phyloP scores from a whole-genome alignment of 2,329 filamentous ascomycete species.

The Exophiala spinifera region DNA sequence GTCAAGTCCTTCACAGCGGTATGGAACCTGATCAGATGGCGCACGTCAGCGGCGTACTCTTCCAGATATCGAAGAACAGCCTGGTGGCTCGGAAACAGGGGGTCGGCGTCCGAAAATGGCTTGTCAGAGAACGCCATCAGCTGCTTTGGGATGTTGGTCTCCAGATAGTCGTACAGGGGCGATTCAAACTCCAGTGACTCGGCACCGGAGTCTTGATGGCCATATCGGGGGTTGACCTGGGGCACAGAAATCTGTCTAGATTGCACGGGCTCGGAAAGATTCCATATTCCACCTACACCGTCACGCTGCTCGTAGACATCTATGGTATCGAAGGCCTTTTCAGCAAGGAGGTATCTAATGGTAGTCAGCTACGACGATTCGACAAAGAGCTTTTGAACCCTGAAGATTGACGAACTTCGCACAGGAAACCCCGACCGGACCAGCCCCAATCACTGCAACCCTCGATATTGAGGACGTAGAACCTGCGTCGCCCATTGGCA shows the following conservation, averaged over 20 bases:
- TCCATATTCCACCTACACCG: conserved; percentile 80
- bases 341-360: conserved; percentile 66
- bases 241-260: conserved; percentile 62
- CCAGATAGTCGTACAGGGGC: conserved; percentile 75
- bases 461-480: conserved; percentile 8
- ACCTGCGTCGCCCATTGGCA: conserved; percentile 6
- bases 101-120: conserved; percentile 60
- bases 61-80: conserved; percentile 72
- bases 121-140: conserved; percentile 79
- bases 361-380: not conserved
- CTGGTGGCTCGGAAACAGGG: conserved; percentile 71
- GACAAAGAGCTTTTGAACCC: not conserved
- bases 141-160: conserved; percentile 80
- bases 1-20: conserved; percentile 16
- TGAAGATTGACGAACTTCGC: conserved; percentile 55
- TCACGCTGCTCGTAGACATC: conserved; percentile 78
- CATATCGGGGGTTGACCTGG: conserved; percentile 58
- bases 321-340: conserved; percentile 66
- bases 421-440: conserved; percentile 57
- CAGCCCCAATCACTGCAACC: conserved; percentile 27
- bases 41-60: conserved; percentile 66
- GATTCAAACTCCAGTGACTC: conserved; percentile 66
- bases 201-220: conserved; percentile 41
- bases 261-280: conserved; percentile 52
- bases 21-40: conserved; percentile 64